Evolutionary conservation across 768 basidiomycete genomes (phyloP).

Genomic region (Epithele typhae): DNA sequence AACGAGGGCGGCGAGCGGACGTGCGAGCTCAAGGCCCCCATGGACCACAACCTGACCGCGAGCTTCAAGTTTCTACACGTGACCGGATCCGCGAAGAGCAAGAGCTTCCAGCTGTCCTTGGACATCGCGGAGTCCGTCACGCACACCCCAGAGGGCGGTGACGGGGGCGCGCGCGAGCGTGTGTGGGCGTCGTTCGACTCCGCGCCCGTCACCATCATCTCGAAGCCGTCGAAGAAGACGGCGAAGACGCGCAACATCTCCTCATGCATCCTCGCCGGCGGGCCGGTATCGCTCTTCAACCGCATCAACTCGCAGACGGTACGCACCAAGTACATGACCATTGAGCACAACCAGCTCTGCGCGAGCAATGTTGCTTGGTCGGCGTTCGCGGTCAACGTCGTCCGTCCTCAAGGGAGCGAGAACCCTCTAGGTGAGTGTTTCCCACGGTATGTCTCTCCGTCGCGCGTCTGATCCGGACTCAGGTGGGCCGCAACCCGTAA

Average conservation of each 20-base stretch:
- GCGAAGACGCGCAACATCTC: conserved; percentile 91
- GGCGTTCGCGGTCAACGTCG: conserved; percentile 89
- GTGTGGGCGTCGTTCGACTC: conserved; percentile 92
- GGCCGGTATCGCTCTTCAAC: conserved; percentile 90
- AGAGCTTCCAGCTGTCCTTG: conserved; percentile 83
- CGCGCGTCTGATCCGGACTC: conserved; percentile 1
- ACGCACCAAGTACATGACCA: conserved; percentile 95
- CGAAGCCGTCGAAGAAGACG: conserved; percentile 96
- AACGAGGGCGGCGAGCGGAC: conserved; percentile 80
- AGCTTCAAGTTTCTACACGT: conserved; percentile 93
- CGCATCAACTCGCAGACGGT: conserved; percentile 97
- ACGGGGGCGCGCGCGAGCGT: conserved; percentile 46
- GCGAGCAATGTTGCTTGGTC: conserved; percentile 93
- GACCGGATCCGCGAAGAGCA: conserved; percentile 82
- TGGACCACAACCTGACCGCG: conserved; percentile 81
- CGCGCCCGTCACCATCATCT: conserved; percentile 89
- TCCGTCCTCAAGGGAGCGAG: conserved; percentile 51
- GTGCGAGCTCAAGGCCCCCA: conserved; percentile 77
- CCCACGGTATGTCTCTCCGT: neutral
- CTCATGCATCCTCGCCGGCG: conserved; percentile 85
- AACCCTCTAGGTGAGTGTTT: conserved; percentile 56
- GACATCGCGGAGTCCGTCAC: conserved; percentile 77
- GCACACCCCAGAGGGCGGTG: conserved; percentile 36
- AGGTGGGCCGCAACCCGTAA: conserved; percentile 74
- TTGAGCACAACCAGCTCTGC: conserved; percentile 77